A percentile compares a stretch with the other conserved stretches of the same genome.
These are phyloP conservation scores for Moniliella sp. DNA, from an alignment of 1,284 basidiomycete genomes.

Conservation along the genomic window DNA sequence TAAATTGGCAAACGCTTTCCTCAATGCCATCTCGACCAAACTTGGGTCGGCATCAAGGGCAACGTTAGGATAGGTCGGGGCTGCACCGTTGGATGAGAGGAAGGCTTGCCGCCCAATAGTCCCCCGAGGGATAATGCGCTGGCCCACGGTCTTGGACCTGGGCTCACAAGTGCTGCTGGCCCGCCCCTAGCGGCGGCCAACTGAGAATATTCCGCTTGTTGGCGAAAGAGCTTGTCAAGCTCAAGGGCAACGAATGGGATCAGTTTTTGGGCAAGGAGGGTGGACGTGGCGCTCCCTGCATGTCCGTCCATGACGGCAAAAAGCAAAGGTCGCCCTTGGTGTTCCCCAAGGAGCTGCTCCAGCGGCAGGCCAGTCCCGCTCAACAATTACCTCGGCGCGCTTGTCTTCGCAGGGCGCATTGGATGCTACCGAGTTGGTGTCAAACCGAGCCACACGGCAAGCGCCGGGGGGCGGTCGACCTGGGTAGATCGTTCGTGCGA, in stretches of 20 bases:
- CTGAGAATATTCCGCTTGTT: constrained; percentile 26
- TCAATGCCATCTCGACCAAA: constrained; percentile 51
- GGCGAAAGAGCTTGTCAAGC: constrained; percentile 41
- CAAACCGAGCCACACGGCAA: constrained; percentile 26
- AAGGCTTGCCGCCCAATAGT: no score
- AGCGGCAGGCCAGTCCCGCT: no score
- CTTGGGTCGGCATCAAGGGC: constrained; percentile 43
- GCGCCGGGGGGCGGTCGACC: constrained; percentile 19
- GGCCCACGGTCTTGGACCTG: no score
- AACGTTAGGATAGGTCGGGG: no score
- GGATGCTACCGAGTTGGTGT: constrained; percentile 26
- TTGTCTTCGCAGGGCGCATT: constrained; percentile 30
- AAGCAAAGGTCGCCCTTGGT: constrained; percentile 41
- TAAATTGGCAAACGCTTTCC: constrained; percentile 54
- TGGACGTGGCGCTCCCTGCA: constrained; percentile 59
- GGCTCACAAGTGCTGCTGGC: no score
- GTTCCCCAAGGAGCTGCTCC: no score
- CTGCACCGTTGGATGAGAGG: no score
- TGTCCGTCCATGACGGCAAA: constrained; percentile 86
- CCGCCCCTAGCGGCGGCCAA: constrained; percentile 9
- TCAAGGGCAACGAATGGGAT: constrained; percentile 68
- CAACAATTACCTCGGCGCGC: constrained; percentile 29
- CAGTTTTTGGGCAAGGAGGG: constrained; percentile 59
- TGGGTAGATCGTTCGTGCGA: constrained; percentile 21
- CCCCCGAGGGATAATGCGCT: no score